Evolutionary conservation across 164 flowering plant genomes (phyloP).

Genomic region (Magnolia kwangsiensis): DNA sequence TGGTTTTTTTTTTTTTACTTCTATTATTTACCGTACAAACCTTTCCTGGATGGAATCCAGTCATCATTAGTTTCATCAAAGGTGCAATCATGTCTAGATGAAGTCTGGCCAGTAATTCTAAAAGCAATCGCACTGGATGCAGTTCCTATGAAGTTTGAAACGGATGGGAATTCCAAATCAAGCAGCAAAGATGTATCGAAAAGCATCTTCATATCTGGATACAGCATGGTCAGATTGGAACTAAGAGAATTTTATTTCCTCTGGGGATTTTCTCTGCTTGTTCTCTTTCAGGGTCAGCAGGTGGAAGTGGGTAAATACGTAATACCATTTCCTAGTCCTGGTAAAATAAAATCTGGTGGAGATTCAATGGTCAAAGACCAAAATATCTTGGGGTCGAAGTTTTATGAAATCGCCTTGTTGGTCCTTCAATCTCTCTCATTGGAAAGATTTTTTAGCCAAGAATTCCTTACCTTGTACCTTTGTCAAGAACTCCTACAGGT

Average conservation of each 20-base stretch:
- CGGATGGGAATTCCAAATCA: conserved; percentile 26
- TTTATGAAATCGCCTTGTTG: conserved; percentile 53
- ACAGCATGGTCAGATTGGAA: conserved; percentile 72
- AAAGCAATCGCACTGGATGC: conserved; percentile 89
- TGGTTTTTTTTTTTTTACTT: not conserved
- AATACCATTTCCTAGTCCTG: conserved; percentile 24
- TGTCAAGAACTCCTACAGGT: conserved; percentile 87
- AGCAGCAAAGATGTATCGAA: conserved; percentile 24
- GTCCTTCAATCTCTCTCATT: conserved; percentile 66
- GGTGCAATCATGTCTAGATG: conserved; percentile 70
- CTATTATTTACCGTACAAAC: conserved; percentile 53
- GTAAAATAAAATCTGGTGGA: conserved; percentile 29
- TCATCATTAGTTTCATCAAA: conserved; percentile 64
- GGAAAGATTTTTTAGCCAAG: conserved; percentile 45
- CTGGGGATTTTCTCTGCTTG: conserved; percentile 80
- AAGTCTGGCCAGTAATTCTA: conserved; percentile 91
- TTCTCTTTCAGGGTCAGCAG: conserved; percentile 64
- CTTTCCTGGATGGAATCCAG: conserved; percentile 84
- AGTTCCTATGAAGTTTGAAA: conserved; percentile 43
- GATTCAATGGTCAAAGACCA: conserved; percentile 37
- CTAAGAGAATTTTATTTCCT: conserved; percentile 61
- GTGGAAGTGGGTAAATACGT: conserved; percentile 20
- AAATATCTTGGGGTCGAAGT: conserved; percentile 28
- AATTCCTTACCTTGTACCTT: conserved; percentile 48
- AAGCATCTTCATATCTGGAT: conserved; percentile 56